Evolutionary conservation across 148 eudicot species (phyloP), one percentile per base, ranked within the genome.

Genomic region (Salicornia ramosissima): DNA sequence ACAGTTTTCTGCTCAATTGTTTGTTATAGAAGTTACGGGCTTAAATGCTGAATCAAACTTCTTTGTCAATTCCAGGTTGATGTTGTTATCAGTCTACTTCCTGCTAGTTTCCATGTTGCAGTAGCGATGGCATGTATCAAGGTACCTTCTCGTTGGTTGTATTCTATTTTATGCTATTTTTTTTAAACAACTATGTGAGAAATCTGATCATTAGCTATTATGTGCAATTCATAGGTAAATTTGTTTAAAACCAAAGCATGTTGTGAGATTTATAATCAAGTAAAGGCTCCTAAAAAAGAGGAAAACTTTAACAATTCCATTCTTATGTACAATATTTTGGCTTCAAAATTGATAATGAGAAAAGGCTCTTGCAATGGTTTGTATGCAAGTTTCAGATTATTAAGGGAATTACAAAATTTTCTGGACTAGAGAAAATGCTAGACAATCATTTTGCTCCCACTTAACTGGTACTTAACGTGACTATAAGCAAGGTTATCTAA

Each of bases 31-130:
- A n/a, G n/a, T n/a, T n/a, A n/a, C n/a, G n/a, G n/a, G n/a, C n/a
- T n/a, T n/a, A 63, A n/a, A 2, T 9, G 21, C n/a, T 60, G 60
- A 53, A 59, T 36, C 57, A 60, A 26, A 39, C 72, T 43, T 33
- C 16, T 73, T 74, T 51, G 65, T 50, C 54, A 46, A 68, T 75
- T 73, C 18, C 88, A 94, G 99, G 97, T 77, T 70, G 97, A 94
- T 71, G 89, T 89, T 56, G 99, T 94, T 68, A 88, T 91, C 74
- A 94, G 99, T 81, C 83, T 94, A 72, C 86, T 94, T 64, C 99
- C 99, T 43, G 74, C 99, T 57, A 87, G 90, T 73, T 90, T 90
- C 79, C 99, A 94, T 72, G 57, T 51, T 75, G 76, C 65, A 47
- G 79, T 94, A 70, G 99, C 97, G 58, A 81, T 78, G 55, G 87